Conservation (phyloP, 2,329 filamentous ascomycete species). For the Penicillium sp. region DNA sequence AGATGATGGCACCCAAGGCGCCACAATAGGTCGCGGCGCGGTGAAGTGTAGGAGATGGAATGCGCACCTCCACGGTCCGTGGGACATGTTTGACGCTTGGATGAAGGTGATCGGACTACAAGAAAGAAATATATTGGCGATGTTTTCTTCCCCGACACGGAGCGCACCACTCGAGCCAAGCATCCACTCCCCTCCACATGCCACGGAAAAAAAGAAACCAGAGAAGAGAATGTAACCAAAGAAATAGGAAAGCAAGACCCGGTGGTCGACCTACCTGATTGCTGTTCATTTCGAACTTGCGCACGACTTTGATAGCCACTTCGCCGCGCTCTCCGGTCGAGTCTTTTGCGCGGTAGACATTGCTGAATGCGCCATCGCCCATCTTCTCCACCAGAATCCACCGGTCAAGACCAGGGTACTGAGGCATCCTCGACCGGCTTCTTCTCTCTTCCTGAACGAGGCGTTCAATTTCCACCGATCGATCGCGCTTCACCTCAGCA, state of each 20-base stretch:
- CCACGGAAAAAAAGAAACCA: constrained; percentile 31
- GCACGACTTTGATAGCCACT: constrained; percentile 97
- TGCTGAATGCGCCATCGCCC: constrained; percentile 98
- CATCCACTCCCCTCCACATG: constrained; percentile 30
- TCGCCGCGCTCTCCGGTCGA: constrained; percentile 70
- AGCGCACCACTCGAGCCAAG: constrained; percentile 26
- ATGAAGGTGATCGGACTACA: constrained; percentile 88
- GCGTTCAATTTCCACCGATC: constrained; percentile 72
- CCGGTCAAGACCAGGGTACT: constrained; percentile 80
- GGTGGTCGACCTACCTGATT: constrained; percentile 76
- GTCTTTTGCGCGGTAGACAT: constrained; percentile 90
- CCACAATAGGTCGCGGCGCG: constrained; percentile 14
- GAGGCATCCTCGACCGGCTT: constrained; percentile 80
- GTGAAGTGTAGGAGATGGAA: constrained; percentile 44
- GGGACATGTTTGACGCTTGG: constrained; percentile 94
- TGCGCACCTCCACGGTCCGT: constrained; percentile 94
- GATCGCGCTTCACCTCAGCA: constrained; percentile 59
- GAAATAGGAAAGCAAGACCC: constrained; percentile 32
- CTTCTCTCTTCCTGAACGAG: constrained; percentile 91
- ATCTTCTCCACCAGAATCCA: constrained; percentile 94
- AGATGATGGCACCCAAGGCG: constrained; percentile 2
- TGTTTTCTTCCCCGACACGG: constrained; percentile 35
- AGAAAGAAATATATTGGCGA: constrained; percentile 53
- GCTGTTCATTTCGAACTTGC: constrained; percentile 98
- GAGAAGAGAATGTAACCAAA: constrained; percentile 29